Evolutionary conservation across 768 basidiomycete genomes (phyloP), one percentile per base, ranked within the genome.

Genomic region (Panellus pusillus): DNA sequence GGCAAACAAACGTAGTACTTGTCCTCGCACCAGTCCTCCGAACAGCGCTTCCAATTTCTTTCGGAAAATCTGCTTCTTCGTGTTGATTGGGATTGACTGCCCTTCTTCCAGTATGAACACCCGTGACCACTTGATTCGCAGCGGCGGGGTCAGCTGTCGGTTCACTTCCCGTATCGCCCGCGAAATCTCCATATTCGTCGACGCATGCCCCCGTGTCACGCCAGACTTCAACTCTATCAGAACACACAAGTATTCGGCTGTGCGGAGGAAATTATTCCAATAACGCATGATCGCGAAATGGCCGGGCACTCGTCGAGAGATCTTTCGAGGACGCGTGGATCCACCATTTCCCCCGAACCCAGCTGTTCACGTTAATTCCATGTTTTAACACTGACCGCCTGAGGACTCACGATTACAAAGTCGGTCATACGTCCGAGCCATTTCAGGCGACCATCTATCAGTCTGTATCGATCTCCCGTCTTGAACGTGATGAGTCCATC

Each of bases 371-470:
- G 6, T 24, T 24, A 24, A 24, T 6, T 6, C 6, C 24, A 24
- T 24, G 6, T 24, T 24, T 24, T 24, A 24, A 24, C 24, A 24
- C 6, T 6, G 24, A 24, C 24, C 24, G 24, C 6, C 24, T 6
- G 24, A 24, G 38, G 14, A 52, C 64, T 19, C 13, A 69, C 71
- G 47, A 68, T 63, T 28, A 72, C 66, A 35, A 65, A 72, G 44
- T 72, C 71, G 24, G 68, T 68, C 41, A 66, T 71, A 11, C 71
- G 66, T 12, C 71, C 71, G 17, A 63, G 65, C 71, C 71, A 72
- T 24, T 64, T 58, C 6, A 70, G 35, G 8, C 66, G 61, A 20
- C 62, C 60, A 1, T 15, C 60, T 20, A 62, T 59, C 29, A 60
- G 58, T 2, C 50, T 55, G 47, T 72, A 72, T 20, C 68, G 64